These are phyloP conservation scores for Malus domestica DNA, from an alignment of 306 rosid species.

Conservation along the genomic window ASM211411v1 NC_041801.1:217001-217500, in stretches of 20 bases:
- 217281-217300: not conserved
- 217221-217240: not conserved
- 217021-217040: constrained; percentile 22
- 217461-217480: not conserved
- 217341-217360: not conserved
- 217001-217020: not conserved
- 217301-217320: not conserved
- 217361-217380: not conserved
- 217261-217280: not conserved
- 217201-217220: constrained; percentile 88
- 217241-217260: not conserved
- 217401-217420: not conserved
- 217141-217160: constrained; percentile 95
- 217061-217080: constrained; percentile 95
- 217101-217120: constrained; percentile 96
- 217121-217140: constrained; percentile 96
- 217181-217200: constrained; percentile 99
- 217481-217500: not conserved
- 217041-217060: constrained; percentile 99
- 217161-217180: constrained; percentile 99
- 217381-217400: not conserved
- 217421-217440: not conserved
- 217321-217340: not conserved
- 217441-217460: not conserved
- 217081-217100: constrained; percentile 97